A percentile compares a stretch with the other conserved stretches of the same genome.
phyloP scores from a whole-genome alignment of 306 rosid species.

The Cicer arietinum region DNA sequence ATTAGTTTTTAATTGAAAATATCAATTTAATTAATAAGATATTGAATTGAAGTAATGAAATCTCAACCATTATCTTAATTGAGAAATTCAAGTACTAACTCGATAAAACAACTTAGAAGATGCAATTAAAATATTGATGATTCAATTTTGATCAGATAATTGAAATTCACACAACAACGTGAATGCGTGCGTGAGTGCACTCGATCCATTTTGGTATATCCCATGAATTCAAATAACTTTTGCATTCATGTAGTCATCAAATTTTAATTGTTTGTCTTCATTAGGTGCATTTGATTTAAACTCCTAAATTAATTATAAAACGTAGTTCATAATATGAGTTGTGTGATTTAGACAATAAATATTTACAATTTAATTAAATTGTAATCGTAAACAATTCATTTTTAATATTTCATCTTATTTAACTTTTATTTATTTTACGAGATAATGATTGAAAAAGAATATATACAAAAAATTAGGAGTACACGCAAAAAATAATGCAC shows the following conservation, averaged over 20 bases:
- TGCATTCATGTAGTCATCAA: background rate
- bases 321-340: background rate
- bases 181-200: background rate
- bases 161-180: background rate
- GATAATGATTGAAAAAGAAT: constrained; percentile 32
- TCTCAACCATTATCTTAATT: background rate
- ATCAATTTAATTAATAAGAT: too few relatives aligned
- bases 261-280: background rate
- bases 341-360: too few relatives aligned
- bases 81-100: background rate
- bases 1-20: too few relatives aligned
- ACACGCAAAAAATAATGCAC: constrained; percentile 32
- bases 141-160: background rate
- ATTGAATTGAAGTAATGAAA: background rate
- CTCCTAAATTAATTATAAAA: background rate
- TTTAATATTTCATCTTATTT: background rate
- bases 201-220: background rate
- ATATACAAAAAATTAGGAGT: background rate
- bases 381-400: too few relatives aligned
- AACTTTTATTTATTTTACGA: constrained; percentile 29
- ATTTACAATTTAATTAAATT: too few relatives aligned
- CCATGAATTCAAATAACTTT: background rate
- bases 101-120: background rate
- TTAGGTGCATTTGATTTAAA: background rate
- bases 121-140: background rate